Base-by-base conservation (phyloP, 352 stramenopile genomes). In the Phytophthora fragariaefolia region DNA sequence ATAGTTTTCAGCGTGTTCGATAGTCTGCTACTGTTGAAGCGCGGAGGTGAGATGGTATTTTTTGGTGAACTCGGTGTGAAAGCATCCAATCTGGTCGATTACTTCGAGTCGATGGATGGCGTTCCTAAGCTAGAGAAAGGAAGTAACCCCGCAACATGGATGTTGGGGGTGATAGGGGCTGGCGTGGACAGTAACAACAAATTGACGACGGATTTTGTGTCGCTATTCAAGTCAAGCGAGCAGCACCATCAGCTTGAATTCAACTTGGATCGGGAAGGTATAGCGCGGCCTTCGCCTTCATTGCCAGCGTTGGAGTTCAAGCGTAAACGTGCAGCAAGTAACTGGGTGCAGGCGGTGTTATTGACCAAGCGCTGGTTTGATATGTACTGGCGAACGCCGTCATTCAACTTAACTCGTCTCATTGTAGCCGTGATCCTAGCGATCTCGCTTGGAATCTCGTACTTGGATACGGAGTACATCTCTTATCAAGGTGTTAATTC, bases 51-150 rank as follows among this genome's bases (percentile, higher is more conserved):
- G 42, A 68, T 61, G 60, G 60, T 52, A 8, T 68, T 68, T 34
- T 68, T 62, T n/a, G 60, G 60, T 27, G 60, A 62, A n/a, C 30
- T 68, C 22, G 50, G 89, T 24, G 46, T 77, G 4, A 66, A 83
- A 10, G 71, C 67, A 34, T 63, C 42, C 26, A 76, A 81, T 20
- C 26, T 87, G n/a, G 52, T 85, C 23, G 23, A 73, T n/a, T 88
- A 96, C 51, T 82, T 97, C 15, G 56, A 79, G 26, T 74, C 80
- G 26, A 80, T 95, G 46, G 75, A 90, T 38, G 77, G 64, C 26
- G 74, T 76, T 26, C 57, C 38, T n/a, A 63, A 51, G 20, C 84
- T 96, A 54, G 61, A 69, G 48, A 52, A 50, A 1, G 71, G 76
- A 34, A 85, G 90, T 56, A 82, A 82, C 45, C 74, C 74, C 1